These are phyloP conservation scores for Cucurbita argyrosperma DNA, from an alignment of 306 rosid species.

Conservation along the genomic window DNA sequence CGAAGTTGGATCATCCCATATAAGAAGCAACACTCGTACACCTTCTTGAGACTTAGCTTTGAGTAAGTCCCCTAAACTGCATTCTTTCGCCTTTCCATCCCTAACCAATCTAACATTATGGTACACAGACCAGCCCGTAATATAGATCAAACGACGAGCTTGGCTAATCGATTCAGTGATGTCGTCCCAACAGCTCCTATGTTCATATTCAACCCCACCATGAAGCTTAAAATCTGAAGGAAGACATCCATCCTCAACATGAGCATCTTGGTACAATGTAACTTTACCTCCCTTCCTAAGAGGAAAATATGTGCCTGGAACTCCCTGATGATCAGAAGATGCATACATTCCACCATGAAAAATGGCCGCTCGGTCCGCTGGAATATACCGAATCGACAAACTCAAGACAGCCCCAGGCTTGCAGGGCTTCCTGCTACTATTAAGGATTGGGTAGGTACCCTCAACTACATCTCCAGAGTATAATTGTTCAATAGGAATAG, in stretches of 20 bases:
- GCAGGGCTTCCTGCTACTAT: slow-evolving; percentile 41
- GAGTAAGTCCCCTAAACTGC: slow-evolving; percentile 59
- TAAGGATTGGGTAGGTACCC: slow-evolving; percentile 47
- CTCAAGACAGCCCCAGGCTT: slow-evolving; percentile 46
- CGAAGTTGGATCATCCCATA: slow-evolving; percentile 95
- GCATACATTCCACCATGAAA: slow-evolving; percentile 29
- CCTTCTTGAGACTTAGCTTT: slow-evolving; percentile 78
- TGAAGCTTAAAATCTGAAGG: slow-evolving; percentile 32
- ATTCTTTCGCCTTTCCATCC: slow-evolving; percentile 16
- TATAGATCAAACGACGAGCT: slow-evolving; percentile 58
- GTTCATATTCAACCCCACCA: slow-evolving; percentile 29
- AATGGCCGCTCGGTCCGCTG: slow-evolving; percentile 27
- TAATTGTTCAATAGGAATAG: slow-evolving; percentile 46
- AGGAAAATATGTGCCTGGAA: slow-evolving; percentile 64
- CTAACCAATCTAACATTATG: slow-evolving; percentile 57
- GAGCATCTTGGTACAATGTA: slow-evolving; percentile 84
- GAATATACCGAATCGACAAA: slow-evolving; percentile 52
- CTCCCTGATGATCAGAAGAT: slow-evolving; percentile 41
- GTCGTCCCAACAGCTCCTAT: slow-evolving; percentile 57
- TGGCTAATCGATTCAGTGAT: slow-evolving; percentile 52
- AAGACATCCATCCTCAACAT: slow-evolving; percentile 41
- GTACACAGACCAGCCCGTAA: slow-evolving; percentile 84
- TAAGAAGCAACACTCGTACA: slow-evolving; percentile 72
- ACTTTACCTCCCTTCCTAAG: slow-evolving; percentile 59
- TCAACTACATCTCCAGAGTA: slow-evolving; percentile 30